Conservation (phyloP, 2,329 filamentous ascomycete genomes). For the Allantophomopsis cytisporea region DNA sequence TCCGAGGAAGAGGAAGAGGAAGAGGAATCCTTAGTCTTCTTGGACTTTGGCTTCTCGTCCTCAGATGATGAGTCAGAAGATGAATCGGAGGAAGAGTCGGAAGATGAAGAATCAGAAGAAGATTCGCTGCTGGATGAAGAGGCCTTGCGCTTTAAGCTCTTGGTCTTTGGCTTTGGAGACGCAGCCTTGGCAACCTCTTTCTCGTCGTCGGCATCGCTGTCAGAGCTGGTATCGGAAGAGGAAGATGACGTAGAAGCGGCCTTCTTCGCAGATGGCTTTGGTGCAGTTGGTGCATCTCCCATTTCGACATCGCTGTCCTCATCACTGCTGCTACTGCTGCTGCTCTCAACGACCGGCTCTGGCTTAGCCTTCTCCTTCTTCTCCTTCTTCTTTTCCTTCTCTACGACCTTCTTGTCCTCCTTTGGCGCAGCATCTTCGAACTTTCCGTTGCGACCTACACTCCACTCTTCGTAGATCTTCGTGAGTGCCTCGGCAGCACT, state of each 20-base stretch:
- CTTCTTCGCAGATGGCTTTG: constrained; percentile 17
- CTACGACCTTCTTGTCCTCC: constrained; percentile 16
- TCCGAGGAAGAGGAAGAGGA: constrained; percentile 13
- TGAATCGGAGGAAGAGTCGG: constrained; percentile 16
- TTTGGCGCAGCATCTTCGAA: constrained; percentile 5
- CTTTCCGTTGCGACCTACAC: constrained; percentile 13
- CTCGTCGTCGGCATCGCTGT: constrained; percentile 36
- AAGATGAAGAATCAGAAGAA: constrained; percentile 12
- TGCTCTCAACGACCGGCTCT: constrained; percentile 1
- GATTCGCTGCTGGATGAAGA: constrained; percentile 23
- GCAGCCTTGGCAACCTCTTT: constrained; percentile 20
- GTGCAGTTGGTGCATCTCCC: constrained; percentile 15
- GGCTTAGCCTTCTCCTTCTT: constrained; percentile 7
- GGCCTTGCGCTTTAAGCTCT: constrained; percentile 42
- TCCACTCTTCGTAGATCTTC: constrained; percentile 24
- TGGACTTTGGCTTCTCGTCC: constrained; percentile 15
- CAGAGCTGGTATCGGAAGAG: constrained; percentile 25
- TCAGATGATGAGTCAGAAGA: constrained; percentile 27
- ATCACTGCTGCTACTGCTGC: constrained; percentile 12
- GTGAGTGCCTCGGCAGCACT: constrained; percentile 20
- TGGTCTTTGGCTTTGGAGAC: constrained; percentile 17
- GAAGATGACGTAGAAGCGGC: constrained; percentile 22
- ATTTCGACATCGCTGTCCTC: constrained; percentile 22
- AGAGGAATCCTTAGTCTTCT: no score
- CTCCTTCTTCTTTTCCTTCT: constrained; percentile 14